Evolutionary conservation across 225 moss, liverwort and hornwort genomes (phyloP), one percentile per base, ranked within the genome.

Genomic region (Climacium dendroides): DNA sequence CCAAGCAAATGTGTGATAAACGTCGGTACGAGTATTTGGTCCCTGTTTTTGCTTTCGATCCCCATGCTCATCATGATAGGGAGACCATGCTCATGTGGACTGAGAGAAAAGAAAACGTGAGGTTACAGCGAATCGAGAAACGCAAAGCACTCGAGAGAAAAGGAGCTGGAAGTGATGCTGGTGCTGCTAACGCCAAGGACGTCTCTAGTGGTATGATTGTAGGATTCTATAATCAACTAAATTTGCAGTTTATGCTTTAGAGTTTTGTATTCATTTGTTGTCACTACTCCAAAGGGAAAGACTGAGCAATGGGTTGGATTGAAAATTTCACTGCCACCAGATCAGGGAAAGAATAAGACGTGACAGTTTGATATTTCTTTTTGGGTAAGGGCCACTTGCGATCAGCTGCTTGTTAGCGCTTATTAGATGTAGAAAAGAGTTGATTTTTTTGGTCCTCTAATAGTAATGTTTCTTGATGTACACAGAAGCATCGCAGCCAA

Each of bases 1-100:
- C 97, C 78, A 99, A 97, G 83, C 93, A 95, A 65, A 92, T 95
- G 83, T 99, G 98, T 87, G 98, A 99, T 77, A 92, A 93, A 75
- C 94, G 98, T 61, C 96, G 95, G 81, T 99, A 99, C 60, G 96
- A 97, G 91, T 99, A 99, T 89, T 87, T 99, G 65, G 90, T 99
- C 57, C 97, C 97, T 20, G 94, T 95, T 19, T 97, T 95, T 88
- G 96, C 94, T 35, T 99, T 99, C 66, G 95, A 99, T 83, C 98
- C 95, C 13, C 74, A 91, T 81, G 93, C 91, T 47, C 91, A 94
- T 75, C 95, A 94, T 58, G 90, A 94, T 78, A 85, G 93, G 60
- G 91, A 94, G 34, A 89, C 90, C 64, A 81, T 92, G 87, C 90
- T 86, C 50, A 90, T 88, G 85, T 92, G 93, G 92, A 89, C 87